Evolutionary conservation across 768 basidiomycete genomes (phyloP).

Genomic region (Amanita rubescens): DNA sequence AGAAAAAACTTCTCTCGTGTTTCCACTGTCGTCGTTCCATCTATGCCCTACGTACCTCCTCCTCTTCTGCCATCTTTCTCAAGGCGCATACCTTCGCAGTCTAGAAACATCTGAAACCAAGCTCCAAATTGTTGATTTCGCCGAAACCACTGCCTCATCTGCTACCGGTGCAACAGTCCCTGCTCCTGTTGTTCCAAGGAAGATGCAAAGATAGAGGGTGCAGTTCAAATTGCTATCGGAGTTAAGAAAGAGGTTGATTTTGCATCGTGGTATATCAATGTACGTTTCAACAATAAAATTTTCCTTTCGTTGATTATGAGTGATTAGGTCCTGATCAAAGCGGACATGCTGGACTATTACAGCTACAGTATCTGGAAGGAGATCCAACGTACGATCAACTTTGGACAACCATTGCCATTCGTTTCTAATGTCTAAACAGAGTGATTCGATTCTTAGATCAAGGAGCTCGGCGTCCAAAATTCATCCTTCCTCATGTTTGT

Average conservation of each 20-base stretch:
- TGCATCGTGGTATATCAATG: conserved; percentile 88
- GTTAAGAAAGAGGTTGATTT: conserved; percentile 97
- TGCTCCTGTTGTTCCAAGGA: conserved; percentile 53
- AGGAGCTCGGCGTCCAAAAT: conserved; percentile 92
- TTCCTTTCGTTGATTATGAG: conserved; percentile 4
- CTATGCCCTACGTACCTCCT: conserved; percentile 72
- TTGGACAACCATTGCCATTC: not conserved
- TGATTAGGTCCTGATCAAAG: conserved; percentile 85
- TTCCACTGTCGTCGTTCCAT: conserved; percentile 56
- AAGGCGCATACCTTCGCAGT: conserved; percentile 68
- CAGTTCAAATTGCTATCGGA: conserved; percentile 88
- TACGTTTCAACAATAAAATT: conserved; percentile 26
- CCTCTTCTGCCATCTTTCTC: conserved; percentile 67
- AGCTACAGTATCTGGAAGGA: conserved; percentile 96
- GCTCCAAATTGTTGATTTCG: conserved; percentile 70
- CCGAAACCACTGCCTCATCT: conserved; percentile 36
- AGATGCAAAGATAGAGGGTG: conserved; percentile 77
- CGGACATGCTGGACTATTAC: conserved; percentile 99
- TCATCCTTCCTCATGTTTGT: conserved; percentile 99
- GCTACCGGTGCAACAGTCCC: conserved; percentile 25
- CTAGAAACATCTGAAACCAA: conserved; percentile 63
- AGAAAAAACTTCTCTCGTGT: conserved; percentile 60
- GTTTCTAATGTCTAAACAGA: conserved; percentile 32
- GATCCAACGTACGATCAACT: conserved; percentile 64
- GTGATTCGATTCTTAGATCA: conserved; percentile 93